phyloP scores from a whole-genome alignment of 2,329 filamentous ascomycete species.

The Nemania serpens region DNA sequence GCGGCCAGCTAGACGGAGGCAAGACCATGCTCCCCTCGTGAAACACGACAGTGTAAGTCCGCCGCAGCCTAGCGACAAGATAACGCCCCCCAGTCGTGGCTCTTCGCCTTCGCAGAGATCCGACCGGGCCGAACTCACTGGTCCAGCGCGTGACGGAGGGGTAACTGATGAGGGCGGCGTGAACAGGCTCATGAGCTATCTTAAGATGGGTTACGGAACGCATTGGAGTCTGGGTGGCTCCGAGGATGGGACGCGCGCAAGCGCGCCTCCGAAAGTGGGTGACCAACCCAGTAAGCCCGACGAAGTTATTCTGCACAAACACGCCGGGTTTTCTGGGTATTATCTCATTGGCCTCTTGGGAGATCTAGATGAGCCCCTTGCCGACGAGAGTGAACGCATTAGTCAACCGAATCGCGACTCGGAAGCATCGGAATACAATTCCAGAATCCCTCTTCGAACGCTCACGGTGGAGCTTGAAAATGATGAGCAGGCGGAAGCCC shows the following conservation, averaged over 20 bases:
- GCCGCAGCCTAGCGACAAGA: constrained; percentile 9
- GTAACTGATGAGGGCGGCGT: constrained; percentile 47
- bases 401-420: constrained; percentile 34
- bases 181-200: constrained; percentile 64
- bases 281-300: background rate
- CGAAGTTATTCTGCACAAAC: background rate
- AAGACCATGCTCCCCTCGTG: constrained; percentile 33
- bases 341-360: constrained; percentile 74
- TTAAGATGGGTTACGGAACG: constrained; percentile 71
- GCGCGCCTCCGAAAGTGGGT: background rate
- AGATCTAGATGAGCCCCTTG: constrained; percentile 57
- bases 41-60: constrained; percentile 13
- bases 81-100: constrained; percentile 15
- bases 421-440: constrained; percentile 49
- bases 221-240: constrained; percentile 60
- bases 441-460: constrained; percentile 66
- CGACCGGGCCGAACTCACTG: constrained; percentile 9
- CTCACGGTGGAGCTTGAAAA: constrained; percentile 67
- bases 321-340: constrained; percentile 44
- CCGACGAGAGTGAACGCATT: constrained; percentile 41
- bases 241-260: constrained; percentile 23
- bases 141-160: constrained; percentile 26
- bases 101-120: constrained; percentile 6
- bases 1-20: constrained; percentile 53
- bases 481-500: constrained; percentile 48